Evolutionary conservation across 23 red algal genomes (phyloP).

Genomic region (Pyropia haitanensis): DNA sequence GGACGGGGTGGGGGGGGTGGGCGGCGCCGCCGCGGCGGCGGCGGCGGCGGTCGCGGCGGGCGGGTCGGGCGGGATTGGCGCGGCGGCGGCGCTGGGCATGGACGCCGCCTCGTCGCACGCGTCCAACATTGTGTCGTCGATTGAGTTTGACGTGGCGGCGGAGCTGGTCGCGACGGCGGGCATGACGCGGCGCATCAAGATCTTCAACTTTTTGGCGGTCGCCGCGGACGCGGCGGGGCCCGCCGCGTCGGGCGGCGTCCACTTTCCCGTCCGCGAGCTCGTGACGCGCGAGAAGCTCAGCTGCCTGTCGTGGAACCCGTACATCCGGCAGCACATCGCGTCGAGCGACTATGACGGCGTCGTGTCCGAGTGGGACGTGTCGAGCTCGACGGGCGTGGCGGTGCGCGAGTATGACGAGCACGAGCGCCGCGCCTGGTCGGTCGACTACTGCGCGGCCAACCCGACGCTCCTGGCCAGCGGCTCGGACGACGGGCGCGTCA

Average conservation of each 20-base stretch:
- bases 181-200: conserved; percentile 87
- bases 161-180: conserved; percentile 87
- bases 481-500: conserved; percentile 85
- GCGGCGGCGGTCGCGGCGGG: background rate
- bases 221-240: conserved; percentile 13
- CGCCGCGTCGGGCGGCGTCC: conserved; percentile 12
- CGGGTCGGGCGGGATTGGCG: too few relatives aligned
- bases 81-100: background rate
- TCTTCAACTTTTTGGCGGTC: conserved; percentile 77
- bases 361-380: conserved; percentile 78
- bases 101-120: conserved; percentile 26
- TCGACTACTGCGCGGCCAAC: conserved; percentile 75
- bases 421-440: conserved; percentile 76
- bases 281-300: conserved; percentile 71
- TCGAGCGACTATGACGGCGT: conserved; percentile 94
- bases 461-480: conserved; percentile 68
- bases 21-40: too few relatives aligned
- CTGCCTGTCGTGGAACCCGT: conserved; percentile 89
- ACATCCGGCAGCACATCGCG: conserved; percentile 71
- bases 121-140: conserved; percentile 85
- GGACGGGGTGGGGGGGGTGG: conserved; percentile 9
- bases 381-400: conserved; percentile 8
- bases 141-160: conserved; percentile 84
- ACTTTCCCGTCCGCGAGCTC: conserved; percentile 94
- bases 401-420: conserved; percentile 88